These are phyloP conservation scores for Eimeria maxima DNA, from an alignment of 169 alveolate species.

Conservation along the genomic window DNA sequence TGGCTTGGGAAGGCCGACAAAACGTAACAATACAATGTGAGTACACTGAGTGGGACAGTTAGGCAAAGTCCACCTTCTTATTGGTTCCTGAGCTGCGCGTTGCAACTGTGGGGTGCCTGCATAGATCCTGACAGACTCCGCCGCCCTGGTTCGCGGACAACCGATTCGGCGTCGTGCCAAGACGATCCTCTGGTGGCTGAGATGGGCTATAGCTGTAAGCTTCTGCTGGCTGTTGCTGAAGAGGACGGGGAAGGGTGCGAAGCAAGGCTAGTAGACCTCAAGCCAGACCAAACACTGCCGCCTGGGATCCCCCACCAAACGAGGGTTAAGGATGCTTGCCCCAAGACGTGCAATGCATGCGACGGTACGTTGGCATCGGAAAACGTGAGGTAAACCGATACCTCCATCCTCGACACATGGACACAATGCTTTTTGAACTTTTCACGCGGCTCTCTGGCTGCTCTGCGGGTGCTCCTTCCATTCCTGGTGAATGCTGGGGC, in stretches of 20 bases:
- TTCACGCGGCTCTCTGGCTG: background rate
- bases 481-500: background rate
- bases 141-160: conserved; percentile 68
- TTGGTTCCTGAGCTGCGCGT: background rate
- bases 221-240: conserved; percentile 82
- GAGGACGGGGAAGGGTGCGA: conserved; percentile 86
- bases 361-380: conserved; percentile 63
- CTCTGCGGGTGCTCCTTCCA: background rate
- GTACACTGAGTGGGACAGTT: background rate
- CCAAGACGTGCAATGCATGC: conserved; percentile 87
- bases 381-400: background rate
- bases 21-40: background rate
- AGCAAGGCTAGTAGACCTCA: conserved; percentile 83
- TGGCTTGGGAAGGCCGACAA: background rate
- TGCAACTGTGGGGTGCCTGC: conserved; percentile 3
- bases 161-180: conserved; percentile 81
- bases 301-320: conserved; percentile 86
- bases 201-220: conserved; percentile 87
- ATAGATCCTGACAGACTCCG: conserved; percentile 72
- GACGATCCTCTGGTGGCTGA: conserved; percentile 87
- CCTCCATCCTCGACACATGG: background rate
- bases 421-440: background rate
- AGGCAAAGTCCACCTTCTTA: background rate
- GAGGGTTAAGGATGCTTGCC: conserved; percentile 88
- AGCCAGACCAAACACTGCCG: conserved; percentile 83